Conservation (phyloP, 495 filamentous ascomycete species). For the Parachaetomium inaequale region DNA sequence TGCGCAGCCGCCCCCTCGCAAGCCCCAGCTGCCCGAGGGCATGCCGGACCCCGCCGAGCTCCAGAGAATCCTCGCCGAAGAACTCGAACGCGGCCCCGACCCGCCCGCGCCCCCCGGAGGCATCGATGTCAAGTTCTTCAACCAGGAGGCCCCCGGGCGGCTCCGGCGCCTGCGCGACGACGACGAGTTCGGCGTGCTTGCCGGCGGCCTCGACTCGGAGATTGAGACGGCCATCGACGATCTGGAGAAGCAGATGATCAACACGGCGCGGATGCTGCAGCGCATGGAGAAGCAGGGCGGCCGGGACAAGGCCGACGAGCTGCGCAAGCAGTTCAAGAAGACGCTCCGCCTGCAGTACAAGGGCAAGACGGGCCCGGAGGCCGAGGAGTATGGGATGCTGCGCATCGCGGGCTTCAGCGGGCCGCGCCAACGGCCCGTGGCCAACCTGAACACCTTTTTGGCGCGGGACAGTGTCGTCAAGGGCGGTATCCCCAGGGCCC, state of each 20-base stretch:
- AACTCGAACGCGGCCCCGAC: slow-evolving; percentile 7
- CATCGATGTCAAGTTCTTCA: slow-evolving; percentile 40
- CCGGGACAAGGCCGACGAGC: slow-evolving; percentile 35
- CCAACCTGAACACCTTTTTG: slow-evolving; percentile 29
- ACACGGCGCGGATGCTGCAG: slow-evolving; percentile 36
- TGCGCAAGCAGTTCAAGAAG: slow-evolving; percentile 32
- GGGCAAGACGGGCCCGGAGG: slow-evolving; percentile 31
- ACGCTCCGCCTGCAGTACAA: slow-evolving; percentile 38
- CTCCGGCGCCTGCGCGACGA: slow-evolving; percentile 32
- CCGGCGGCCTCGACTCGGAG: slow-evolving; percentile 44
- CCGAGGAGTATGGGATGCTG: slow-evolving; percentile 22
- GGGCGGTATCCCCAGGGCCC: slow-evolving; percentile 29
- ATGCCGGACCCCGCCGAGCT: slow-evolving; percentile 13
- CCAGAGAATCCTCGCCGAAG: slow-evolving; percentile 15
- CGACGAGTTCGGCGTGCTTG: slow-evolving; percentile 40
- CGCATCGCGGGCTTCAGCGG: slow-evolving; percentile 29
- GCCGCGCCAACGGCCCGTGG: slow-evolving; percentile 23
- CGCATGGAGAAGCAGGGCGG: slow-evolving; percentile 37
- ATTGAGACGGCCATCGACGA: slow-evolving; percentile 41
- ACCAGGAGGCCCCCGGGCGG: slow-evolving; percentile 43
- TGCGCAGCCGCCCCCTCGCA: background rate
- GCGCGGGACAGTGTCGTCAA: slow-evolving; percentile 30
- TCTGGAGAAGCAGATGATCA: slow-evolving; percentile 54
- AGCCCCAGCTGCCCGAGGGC: background rate
- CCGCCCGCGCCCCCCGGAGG: background rate